Evolutionary conservation across 2,329 filamentous ascomycete species (phyloP), one percentile per base, ranked within the genome.

Genomic region (Clonostachys rhizophaga): DNA sequence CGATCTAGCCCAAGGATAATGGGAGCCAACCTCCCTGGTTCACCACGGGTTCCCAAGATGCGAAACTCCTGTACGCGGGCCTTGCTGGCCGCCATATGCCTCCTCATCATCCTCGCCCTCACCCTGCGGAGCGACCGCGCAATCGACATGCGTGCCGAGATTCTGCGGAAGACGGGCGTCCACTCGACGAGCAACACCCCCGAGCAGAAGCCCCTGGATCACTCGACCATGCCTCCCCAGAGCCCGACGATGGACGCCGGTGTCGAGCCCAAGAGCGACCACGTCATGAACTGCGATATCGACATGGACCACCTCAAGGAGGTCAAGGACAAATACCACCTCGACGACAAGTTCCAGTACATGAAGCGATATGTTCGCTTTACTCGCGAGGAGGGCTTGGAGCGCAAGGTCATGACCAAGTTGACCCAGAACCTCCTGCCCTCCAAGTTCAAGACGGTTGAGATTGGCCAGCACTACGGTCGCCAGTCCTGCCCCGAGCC

Each of bases 331-430:
- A 71, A 68, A 50, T 76, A 76, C 54, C 61, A 65, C 10, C 66
- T 83, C 12, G 65, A 70, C 20, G 69, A 76, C 39, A 67, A 67
- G 37, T 75, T 81, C 52, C 72, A 81, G 52, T 81, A 81, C 63
- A 68, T 72, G 49, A 77, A 77, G 61, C 71, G 78, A 47, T 78
- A 81, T 54, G 64, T 81, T 20, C 72, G 72, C 53, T 74, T 78
- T 50, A 69, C 68, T 37, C 72, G 76, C 37, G 61, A 49, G 10
- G 61, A 75, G 45, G 70, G 74, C 47, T 70, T 80, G 24, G 53
- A 68, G 42, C 69, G 78, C 37, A 74, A 74, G 55, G 68, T 70
- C 14, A 67, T 81, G 51, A 81, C 76, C n/a, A 70, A 69, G 50
- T 54, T 81, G 8, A 51, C 69, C 12, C 69, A 77, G 45, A 63